Conservation (phyloP, 2,329 filamentous ascomycete genomes). For the Fusarium poae region DNA sequence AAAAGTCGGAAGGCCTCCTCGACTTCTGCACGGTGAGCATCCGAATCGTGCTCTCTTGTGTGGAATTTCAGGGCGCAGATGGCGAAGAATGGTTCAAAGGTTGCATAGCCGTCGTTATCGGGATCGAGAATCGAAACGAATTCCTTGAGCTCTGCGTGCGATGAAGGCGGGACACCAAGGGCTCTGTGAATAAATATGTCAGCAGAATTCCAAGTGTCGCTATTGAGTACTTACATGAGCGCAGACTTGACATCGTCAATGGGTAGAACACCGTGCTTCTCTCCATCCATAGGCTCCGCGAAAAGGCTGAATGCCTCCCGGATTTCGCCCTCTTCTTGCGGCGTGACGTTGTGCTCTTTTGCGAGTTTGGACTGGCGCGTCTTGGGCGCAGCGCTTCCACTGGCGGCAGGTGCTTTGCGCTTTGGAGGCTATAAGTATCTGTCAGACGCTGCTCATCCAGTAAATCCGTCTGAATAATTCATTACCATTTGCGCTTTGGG, state of each 20-base stretch:
- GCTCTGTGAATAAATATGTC: conserved; percentile 66
- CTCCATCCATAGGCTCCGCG: conserved; percentile 75
- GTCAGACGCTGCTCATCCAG: conserved; percentile 1
- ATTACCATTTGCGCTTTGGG: conserved; percentile 38
- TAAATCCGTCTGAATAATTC: rapidly evolving
- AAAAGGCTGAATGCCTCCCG: conserved; percentile 91
- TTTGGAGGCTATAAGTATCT: conserved; percentile 62
- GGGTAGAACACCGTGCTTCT: conserved; percentile 78
- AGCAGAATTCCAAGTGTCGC: neutral
- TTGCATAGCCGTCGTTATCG: conserved; percentile 79
- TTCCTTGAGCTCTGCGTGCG: conserved; percentile 76
- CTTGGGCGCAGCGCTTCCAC: conserved; percentile 51
- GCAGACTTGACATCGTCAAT: conserved; percentile 77
- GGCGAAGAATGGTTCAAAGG: conserved; percentile 85
- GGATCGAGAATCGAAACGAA: conserved; percentile 88
- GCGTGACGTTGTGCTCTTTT: conserved; percentile 88
- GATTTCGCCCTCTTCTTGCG: conserved; percentile 89
- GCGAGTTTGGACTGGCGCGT: conserved; percentile 86
- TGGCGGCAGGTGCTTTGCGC: conserved; percentile 59
- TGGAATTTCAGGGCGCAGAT: conserved; percentile 90
- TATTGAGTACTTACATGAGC: conserved; percentile 71
- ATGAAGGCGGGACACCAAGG: conserved; percentile 78
- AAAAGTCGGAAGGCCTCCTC: conserved; percentile 88
- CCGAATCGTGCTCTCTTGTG: conserved; percentile 65
- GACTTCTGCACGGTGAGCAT: conserved; percentile 74